These are phyloP conservation scores for Camelina laxa DNA, from an alignment of 345 rosid species.

Conservation along the genomic window DNA sequence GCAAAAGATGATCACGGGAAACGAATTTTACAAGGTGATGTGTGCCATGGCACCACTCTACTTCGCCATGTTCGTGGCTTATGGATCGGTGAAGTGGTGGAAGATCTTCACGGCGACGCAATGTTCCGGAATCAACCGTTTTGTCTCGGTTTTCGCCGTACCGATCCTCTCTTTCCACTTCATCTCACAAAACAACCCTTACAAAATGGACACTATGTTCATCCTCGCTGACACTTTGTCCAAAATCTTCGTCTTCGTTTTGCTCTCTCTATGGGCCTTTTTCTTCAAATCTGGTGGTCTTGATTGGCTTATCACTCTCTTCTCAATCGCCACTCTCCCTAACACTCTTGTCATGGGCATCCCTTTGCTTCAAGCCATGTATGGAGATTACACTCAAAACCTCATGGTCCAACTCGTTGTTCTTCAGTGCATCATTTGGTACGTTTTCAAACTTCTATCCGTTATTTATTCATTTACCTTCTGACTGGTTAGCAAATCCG, in stretches of 20 bases:
- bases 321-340: constrained; percentile 56
- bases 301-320: constrained; percentile 63
- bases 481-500: not conserved
- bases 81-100: constrained; percentile 98
- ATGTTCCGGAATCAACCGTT: constrained; percentile 98
- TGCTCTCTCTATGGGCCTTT: constrained; percentile 51
- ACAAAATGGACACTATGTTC: constrained; percentile 54
- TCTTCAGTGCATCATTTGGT: constrained; percentile 60
- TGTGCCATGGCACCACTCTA: constrained; percentile 97
- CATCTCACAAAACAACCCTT: constrained; percentile 56
- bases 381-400: constrained; percentile 52
- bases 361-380: constrained; percentile 62
- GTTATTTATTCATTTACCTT: constrained; percentile 1
- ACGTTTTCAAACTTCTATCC: constrained; percentile 54
- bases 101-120: constrained; percentile 92
- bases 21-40: constrained; percentile 96
- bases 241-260: constrained; percentile 47
- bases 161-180: constrained; percentile 95
- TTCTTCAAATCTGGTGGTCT: constrained; percentile 45
- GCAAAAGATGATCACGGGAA: constrained; percentile 63
- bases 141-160: constrained; percentile 96
- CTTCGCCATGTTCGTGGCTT: constrained; percentile 96
- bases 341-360: constrained; percentile 68
- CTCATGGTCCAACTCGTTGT: constrained; percentile 64
- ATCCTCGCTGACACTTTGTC: constrained; percentile 59